phyloP scores from a whole-genome alignment of 768 basidiomycete genomes.

The Termitomyces sp. region DNA sequence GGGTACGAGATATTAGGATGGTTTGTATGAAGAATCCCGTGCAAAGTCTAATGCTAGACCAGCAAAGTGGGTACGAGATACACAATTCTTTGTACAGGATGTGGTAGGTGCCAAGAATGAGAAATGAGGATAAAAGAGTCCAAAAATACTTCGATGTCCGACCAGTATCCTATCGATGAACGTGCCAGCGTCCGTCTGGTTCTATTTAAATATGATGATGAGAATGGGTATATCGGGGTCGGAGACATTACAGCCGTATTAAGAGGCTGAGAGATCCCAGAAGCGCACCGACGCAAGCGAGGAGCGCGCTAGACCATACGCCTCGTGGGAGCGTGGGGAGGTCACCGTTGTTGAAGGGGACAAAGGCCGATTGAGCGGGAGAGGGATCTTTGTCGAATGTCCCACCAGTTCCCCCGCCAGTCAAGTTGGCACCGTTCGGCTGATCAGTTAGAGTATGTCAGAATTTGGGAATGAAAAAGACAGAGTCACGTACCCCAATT shows the following conservation, averaged over 20 bases:
- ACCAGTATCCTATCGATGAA: not conserved
- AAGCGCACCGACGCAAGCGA: slow-evolving; percentile 31
- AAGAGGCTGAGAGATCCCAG: slow-evolving; percentile 27
- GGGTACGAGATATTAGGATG: not conserved
- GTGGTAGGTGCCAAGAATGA: not conserved
- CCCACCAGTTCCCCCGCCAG: slow-evolving; percentile 51
- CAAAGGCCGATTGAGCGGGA: slow-evolving; percentile 27
- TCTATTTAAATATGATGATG: not conserved
- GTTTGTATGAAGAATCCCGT: not conserved
- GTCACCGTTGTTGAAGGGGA: slow-evolving; percentile 42
- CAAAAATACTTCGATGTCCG: not conserved
- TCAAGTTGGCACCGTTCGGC: slow-evolving; percentile 67
- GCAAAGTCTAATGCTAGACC: slow-evolving; percentile 1
- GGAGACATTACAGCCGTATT: not conserved
- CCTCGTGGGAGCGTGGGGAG: slow-evolving; percentile 23
- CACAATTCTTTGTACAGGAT: not conserved
- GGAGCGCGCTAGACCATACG: slow-evolving; percentile 25
- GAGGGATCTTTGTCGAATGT: slow-evolving; percentile 18
- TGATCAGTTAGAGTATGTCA: slow-evolving; percentile 16
- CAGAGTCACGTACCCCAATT: slow-evolving; percentile 46
- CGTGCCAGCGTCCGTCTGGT: not conserved
- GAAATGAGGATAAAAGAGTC: not conserved
- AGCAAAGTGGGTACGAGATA: not conserved
- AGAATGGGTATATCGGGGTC: not conserved
- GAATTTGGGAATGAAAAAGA: not conserved